Conservation (phyloP, 177 flowering plant genomes). For the Vitis hybrid region DNA sequence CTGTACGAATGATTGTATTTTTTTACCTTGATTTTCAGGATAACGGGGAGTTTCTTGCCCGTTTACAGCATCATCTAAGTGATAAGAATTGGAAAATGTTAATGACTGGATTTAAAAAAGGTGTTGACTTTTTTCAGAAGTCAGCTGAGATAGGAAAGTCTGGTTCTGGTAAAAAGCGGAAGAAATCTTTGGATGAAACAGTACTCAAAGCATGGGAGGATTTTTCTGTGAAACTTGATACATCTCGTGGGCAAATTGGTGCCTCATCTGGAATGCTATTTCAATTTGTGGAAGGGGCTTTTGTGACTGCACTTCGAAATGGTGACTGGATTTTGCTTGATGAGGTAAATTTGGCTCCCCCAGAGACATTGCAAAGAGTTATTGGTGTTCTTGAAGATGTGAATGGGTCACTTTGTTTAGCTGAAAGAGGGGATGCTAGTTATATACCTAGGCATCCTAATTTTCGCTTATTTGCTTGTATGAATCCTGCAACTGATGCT, state of each 20-base stretch:
- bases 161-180: constrained; percentile 60
- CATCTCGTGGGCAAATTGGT: constrained; percentile 52
- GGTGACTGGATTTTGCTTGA: constrained; percentile 98
- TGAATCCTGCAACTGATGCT: constrained; percentile 99
- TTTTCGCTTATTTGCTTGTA: constrained; percentile 92
- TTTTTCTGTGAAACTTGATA: constrained; percentile 51
- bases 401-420: constrained; percentile 75
- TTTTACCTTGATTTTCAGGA: constrained; percentile 36
- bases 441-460: constrained; percentile 71
- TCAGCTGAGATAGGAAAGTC: constrained; percentile 25
- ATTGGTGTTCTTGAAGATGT: constrained; percentile 88
- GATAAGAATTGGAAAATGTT: constrained; percentile 63
- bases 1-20: not conserved
- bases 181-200: constrained; percentile 50
- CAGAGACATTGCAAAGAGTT: constrained; percentile 89
- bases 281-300: constrained; percentile 94
- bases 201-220: constrained; percentile 51
- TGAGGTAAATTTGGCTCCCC: constrained; percentile 98
- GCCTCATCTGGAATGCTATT: constrained; percentile 72
- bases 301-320: constrained; percentile 74
- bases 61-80: constrained; percentile 30
- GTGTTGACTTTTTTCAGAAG: constrained; percentile 26
- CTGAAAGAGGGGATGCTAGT: constrained; percentile 84
- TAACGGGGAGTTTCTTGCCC: constrained; percentile 36
- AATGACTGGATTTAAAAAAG: constrained; percentile 41